Evolutionary conservation across 441 rosid species (phyloP).

Genomic region (Oxalis stricta): DNA sequence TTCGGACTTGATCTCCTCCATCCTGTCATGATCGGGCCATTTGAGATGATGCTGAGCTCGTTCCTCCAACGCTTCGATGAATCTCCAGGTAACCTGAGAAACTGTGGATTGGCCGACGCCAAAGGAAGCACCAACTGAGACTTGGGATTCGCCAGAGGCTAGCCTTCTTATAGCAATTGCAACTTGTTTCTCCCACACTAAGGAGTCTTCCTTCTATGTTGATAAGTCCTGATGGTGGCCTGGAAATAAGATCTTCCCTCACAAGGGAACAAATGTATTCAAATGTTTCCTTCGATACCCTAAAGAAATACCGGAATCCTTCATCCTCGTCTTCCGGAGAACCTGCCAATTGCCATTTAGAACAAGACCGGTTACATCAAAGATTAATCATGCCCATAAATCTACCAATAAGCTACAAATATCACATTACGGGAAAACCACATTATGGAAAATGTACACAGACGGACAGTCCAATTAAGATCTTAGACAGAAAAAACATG

Average conservation of each 20-base stretch:
- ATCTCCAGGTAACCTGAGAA: slow-evolving; percentile 95
- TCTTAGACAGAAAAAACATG: no score
- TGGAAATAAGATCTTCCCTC: slow-evolving; percentile 75
- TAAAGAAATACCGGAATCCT: slow-evolving; percentile 76
- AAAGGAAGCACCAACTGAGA: slow-evolving; percentile 83
- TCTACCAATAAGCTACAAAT: no score
- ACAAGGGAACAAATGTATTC: slow-evolving; percentile 79
- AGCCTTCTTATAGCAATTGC: slow-evolving; percentile 79
- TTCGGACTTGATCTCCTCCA: slow-evolving; percentile 53
- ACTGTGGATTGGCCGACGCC: slow-evolving; percentile 94
- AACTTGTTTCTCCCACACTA: slow-evolving; percentile 89
- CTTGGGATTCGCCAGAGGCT: slow-evolving; percentile 95
- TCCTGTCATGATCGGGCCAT: slow-evolving; percentile 61
- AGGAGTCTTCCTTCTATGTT: slow-evolving; percentile 93
- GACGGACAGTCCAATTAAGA: no score
- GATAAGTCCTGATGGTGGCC: slow-evolving; percentile 91
- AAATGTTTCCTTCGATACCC: slow-evolving; percentile 71
- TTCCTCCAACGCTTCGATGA: slow-evolving; percentile 85
- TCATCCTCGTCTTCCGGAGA: slow-evolving; percentile 54
- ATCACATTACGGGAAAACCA: no score
- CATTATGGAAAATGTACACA: no score
- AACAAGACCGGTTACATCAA: slow-evolving; percentile 3
- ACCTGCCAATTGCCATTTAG: slow-evolving; percentile 28
- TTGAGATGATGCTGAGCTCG: slow-evolving; percentile 73
- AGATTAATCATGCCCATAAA: background rate